A percentile compares a stretch with the other conserved stretches of the same genome.
Evolutionary conservation across 305 asterid species (phyloP).

Genomic region (Solanum chacoense): DNA sequence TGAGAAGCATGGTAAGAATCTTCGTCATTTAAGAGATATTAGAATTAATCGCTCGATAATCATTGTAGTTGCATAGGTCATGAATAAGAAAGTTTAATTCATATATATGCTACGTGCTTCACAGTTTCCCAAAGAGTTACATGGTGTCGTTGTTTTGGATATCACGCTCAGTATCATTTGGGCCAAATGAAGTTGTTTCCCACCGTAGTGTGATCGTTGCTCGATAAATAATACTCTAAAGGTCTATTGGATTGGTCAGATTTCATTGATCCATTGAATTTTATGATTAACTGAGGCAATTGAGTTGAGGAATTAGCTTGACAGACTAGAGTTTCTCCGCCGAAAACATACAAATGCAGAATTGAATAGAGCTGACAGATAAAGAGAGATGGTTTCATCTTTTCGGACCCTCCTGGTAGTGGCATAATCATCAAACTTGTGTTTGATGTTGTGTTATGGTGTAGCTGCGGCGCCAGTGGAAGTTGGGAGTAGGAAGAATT

Average conservation of each 20-base stretch:
- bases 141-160: slow-evolving; percentile 45
- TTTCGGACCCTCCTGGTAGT: too few species aligned
- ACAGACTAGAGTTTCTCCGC: not conserved
- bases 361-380: too few species aligned
- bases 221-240: slow-evolving; percentile 6
- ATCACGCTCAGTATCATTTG: slow-evolving; percentile 39
- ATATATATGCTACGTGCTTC: slow-evolving; percentile 51
- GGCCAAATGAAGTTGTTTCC: slow-evolving; percentile 60
- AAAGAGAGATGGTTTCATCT: too few species aligned
- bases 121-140: slow-evolving; percentile 36
- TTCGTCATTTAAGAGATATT: slow-evolving; percentile 1
- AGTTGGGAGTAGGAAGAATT: too few species aligned
- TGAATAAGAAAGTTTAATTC: slow-evolving; percentile 32
- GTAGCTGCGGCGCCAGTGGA: too few species aligned
- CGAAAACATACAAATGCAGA: too few species aligned
- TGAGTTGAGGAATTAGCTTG: not conserved
- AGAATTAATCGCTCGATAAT: not conserved
- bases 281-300: not conserved
- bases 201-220: slow-evolving; percentile 52
- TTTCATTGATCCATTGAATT: not conserved
- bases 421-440: too few species aligned
- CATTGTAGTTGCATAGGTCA: slow-evolving; percentile 22
- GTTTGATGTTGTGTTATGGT: too few species aligned
- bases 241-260: not conserved
- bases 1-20: slow-evolving; percentile 34